phyloP scores from a whole-genome alignment of 225 moss, liverwort and hornwort species.

The Polytrichum commune region DNA sequence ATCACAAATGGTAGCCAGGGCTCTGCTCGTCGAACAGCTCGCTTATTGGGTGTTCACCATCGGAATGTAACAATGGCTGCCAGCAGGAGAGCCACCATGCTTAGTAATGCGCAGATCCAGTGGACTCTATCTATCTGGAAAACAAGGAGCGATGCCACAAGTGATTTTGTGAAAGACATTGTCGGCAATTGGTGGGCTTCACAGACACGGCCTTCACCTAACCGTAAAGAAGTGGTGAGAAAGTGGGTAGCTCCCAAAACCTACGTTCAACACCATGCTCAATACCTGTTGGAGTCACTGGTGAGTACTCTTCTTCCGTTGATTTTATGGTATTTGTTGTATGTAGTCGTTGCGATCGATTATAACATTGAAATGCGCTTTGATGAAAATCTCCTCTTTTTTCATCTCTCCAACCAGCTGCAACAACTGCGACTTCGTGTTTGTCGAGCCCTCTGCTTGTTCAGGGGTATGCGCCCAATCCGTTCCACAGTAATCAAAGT shows the following conservation, averaged over 20 bases:
- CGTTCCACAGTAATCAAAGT: slow-evolving; percentile 11
- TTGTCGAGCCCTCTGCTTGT: slow-evolving; percentile 49
- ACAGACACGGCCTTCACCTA: not conserved
- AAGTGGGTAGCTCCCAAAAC: not conserved
- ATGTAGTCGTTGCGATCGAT: slow-evolving; percentile 90
- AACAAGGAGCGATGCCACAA: not conserved
- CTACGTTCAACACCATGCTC: not conserved
- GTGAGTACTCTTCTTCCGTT: not conserved
- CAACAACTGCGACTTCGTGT: slow-evolving; percentile 55
- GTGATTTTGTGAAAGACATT: not conserved
- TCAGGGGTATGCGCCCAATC: slow-evolving; percentile 72
- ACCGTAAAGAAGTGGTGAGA: not conserved
- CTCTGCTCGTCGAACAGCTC: not conserved
- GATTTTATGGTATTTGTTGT: slow-evolving; percentile 60
- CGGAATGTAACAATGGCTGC: not conserved
- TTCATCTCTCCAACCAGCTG: slow-evolving; percentile 33
- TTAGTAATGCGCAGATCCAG: not conserved
- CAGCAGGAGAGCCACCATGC: not conserved
- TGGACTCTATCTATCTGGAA: not conserved
- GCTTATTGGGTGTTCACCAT: not conserved
- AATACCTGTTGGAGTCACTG: not conserved
- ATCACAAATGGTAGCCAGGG: not conserved
- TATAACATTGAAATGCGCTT: slow-evolving; percentile 53
- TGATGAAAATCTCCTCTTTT: slow-evolving; percentile 40
- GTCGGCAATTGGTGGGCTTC: not conserved